Evolutionary conservation across 1,284 basidiomycete species (phyloP), one percentile per base, ranked within the genome.

Genomic region (Bondarzewia mesenterica): DNA sequence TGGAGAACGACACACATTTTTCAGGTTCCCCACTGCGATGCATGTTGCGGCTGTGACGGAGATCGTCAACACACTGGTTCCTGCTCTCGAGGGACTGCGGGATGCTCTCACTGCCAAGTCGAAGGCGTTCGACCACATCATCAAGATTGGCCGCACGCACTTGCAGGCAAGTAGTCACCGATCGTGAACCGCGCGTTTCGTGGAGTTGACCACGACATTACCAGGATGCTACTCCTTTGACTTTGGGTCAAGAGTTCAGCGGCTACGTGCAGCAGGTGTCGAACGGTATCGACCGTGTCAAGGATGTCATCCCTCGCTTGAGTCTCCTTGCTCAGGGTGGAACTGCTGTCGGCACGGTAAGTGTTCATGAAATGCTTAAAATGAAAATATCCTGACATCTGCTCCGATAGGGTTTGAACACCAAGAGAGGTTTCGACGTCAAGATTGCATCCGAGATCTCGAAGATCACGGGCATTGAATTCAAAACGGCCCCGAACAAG

Each of bases 81-180:
- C 96, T 35, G 92, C 94, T 20, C 72, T 99, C 35, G 77, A 75
- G 44, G 85, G 88, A 61, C 80, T 99, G 44, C 82, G 83, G 44
- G 82, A 88, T 62, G 93, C 89, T 4, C 74, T 99, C 46, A 80
- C 87, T 50, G 80, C 72, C 48, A 99, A 98, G 72, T 73, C 81
- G 35, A 82, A 85, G 58, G 75, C 73, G 4, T 97, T 96, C 63
- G 82, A 87, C 23, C 67, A 87, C 59, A 97, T 99, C 60, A 94
- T 99, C 72, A 99, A 99, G 72, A 99, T 99, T 60, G 96, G 96
- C 32, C 87, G 96, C 50, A 99, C 96, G 10, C 96, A 99, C 69
- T 73, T 99, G 56, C 92, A 95, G 75, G 84, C 78, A 47, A 32
- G 60, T 15, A n/a, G 20, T 22, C 29, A n/a, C n/a, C n/a, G n/a